Evolutionary conservation across 2,329 filamentous ascomycete species (phyloP), one percentile per base, ranked within the genome.

Genomic region (Sporothrix protearum): DNA sequence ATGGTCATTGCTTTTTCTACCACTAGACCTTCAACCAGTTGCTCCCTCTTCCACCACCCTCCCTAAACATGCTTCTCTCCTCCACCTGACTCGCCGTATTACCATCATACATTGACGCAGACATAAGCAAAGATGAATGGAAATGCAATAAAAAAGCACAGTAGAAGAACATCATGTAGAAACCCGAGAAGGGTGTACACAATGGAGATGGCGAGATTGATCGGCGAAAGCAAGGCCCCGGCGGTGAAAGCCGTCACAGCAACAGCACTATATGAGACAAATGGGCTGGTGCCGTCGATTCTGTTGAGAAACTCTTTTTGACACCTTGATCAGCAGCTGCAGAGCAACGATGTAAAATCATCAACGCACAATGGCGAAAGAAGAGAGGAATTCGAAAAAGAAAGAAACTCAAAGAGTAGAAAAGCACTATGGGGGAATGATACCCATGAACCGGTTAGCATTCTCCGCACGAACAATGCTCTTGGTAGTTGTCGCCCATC

Each of bases 371-470:
- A 55, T 42, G 33, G 12, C 30, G 10, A 10, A 16, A 39, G n/a
- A n/a, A 14, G 3, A 53, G 22, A 28, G 61, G 2, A 28, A n/a
- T n/a, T n/a, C n/a, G n/a, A 16, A 47, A n/a, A 47, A 19, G 22
- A 64, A 42, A 2, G 4, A 39, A 39, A 39, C 3, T 3, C 7
- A 53, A 53, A 14, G 22, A 51, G 19, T n/a, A 51, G 22, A 1
- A 25, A 68, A 51, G 36, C 14, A 33, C 30, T 53, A 68, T 12
- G 16, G 49, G 59, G 61, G 61, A 47, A 49, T 59, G n/a, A 68
- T 70, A 71, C 72, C 72, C 51, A 61, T 73, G 33, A 73, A 72
- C 14, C 42, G 66, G 51, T 55, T 67, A 14, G 33, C 39, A 45
- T 69, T 71, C 8, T 63, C 53, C 9, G 55, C 19, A 7, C 49